Evolutionary conservation across 352 stramenopile species (phyloP), one percentile per base, ranked within the genome.

Genomic region (Phytophthora ohioensis): DNA sequence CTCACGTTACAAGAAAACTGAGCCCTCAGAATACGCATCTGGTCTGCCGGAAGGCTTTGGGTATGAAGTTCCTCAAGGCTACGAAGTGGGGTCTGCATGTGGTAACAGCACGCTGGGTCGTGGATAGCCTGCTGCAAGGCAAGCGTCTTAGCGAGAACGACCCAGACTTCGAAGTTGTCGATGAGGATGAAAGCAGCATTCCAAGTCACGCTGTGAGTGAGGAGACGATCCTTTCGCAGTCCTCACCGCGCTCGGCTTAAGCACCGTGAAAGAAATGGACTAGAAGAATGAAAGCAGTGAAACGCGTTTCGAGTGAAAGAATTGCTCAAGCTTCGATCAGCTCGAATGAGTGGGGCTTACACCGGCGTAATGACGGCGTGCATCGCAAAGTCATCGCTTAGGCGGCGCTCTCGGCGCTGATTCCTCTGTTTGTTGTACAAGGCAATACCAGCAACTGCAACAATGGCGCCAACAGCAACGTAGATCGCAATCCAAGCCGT

Each of bases 61-160:
- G 83, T 3, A 90, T 86, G 67, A 92, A 92, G 45, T 92, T 78
- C 54, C 74, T 78, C 0, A 91, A 86, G 67, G 87, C 87, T 3
- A 73, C 57, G 9, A 51, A 90, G 66, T 89, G 80, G 76, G 74
- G 74, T 0, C 43, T 92, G 17, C 60, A 60, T 21, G 71, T 92
- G 35, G 87, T 94, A 1, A 84, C 73, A 10, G 85, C 84, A 11
- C 81, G 81, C 1, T 94, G 87, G 87, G 66, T 92, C n/a, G 66
- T 94, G 0, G 75, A 90, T 27, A 92, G 84, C 54, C 73, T 92
- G 12, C 39, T 85, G 21, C 71, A 80, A 47, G 79, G 80, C 27
- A 56, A 80, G 35, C 70, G 84, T 3, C 63, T 90, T 9, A 78
- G 82, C 35, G 72, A 74, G 46, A 51, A 76, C 13, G 42, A 35